Conservation (phyloP, 305 asterid genomes). For the Fraxinus sp. region DNA sequence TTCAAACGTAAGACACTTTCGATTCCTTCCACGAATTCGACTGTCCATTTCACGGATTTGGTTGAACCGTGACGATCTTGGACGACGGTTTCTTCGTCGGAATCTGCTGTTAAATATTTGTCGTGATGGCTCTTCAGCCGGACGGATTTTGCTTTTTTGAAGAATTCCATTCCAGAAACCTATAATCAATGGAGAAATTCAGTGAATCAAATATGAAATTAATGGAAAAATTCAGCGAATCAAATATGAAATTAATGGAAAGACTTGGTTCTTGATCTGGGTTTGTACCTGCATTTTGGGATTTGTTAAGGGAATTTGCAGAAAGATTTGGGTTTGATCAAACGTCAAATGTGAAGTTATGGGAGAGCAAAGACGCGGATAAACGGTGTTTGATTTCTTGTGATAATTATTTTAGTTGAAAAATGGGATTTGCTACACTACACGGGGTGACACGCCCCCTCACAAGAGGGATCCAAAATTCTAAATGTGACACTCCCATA, state of each 20-base stretch:
- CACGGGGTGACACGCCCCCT: too few relatives aligned
- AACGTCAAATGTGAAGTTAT: neutral
- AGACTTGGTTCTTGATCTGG: neutral
- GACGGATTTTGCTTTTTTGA: slow-evolving; percentile 57
- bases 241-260: neutral
- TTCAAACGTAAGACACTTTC: slow-evolving; percentile 49
- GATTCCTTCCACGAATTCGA: slow-evolving; percentile 58
- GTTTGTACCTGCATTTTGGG: neutral
- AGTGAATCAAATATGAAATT: neutral
- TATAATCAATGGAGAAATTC: slow-evolving; percentile 7
- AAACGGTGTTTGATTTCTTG: neutral
- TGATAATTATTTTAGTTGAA: too few relatives aligned
- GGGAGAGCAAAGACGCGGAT: neutral
- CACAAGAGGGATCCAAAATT: too few relatives aligned
- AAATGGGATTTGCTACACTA: too few relatives aligned
- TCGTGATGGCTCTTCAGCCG: slow-evolving; percentile 67
- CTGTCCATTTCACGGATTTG: slow-evolving; percentile 49
- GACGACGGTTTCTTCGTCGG: slow-evolving; percentile 46
- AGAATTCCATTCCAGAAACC: slow-evolving; percentile 70
- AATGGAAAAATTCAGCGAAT: neutral
- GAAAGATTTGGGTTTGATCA: neutral
- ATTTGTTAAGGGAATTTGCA: neutral
- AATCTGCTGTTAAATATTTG: slow-evolving; percentile 56
- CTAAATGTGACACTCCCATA: too few relatives aligned
- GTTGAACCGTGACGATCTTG: slow-evolving; percentile 58